Conservation (phyloP, 495 filamentous ascomycete species). For the Aspergillus carlsbadensis region DNA sequence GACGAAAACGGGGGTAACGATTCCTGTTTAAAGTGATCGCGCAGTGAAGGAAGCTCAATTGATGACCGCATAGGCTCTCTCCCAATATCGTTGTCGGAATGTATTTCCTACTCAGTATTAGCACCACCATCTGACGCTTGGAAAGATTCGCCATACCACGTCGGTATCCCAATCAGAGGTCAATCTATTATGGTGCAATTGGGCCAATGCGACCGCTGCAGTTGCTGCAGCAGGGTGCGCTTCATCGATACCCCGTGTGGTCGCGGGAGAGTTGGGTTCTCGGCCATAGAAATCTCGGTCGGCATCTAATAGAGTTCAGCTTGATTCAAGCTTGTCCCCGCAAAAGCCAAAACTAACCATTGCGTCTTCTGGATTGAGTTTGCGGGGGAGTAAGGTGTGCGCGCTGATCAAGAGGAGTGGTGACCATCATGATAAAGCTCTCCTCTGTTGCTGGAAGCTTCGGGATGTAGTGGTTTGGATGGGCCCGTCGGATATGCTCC, state of each 20-base stretch:
- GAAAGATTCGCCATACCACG: slow-evolving; percentile 56
- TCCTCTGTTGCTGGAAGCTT: slow-evolving; percentile 99
- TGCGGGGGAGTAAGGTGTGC: slow-evolving; percentile 55
- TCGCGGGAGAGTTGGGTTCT: slow-evolving; percentile 68
- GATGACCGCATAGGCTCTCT: slow-evolving; percentile 56
- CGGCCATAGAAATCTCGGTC: slow-evolving; percentile 58
- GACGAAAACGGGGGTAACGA: slow-evolving; percentile 62
- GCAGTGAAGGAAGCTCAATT: slow-evolving; percentile 73
- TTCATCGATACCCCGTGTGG: slow-evolving; percentile 72
- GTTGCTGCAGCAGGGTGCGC: slow-evolving; percentile 68
- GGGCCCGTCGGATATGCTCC: slow-evolving; percentile 96
- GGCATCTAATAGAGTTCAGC: slow-evolving; percentile 38
- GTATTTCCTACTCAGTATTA: slow-evolving; percentile 54
- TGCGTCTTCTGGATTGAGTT: slow-evolving; percentile 35
- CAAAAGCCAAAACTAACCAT: slow-evolving; percentile 27
- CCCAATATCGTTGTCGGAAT: slow-evolving; percentile 68
- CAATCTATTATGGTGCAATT: slow-evolving; percentile 79
- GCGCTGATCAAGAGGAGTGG: slow-evolving; percentile 78
- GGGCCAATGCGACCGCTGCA: slow-evolving; percentile 82
- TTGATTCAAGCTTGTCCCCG: neutral
- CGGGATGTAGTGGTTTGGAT: slow-evolving; percentile 96
- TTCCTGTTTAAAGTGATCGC: slow-evolving; percentile 70
- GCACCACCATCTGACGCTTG: neutral
- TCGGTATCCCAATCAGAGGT: slow-evolving; percentile 85
- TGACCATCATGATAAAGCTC: slow-evolving; percentile 96